Percentiles rank a stretch among this genome's conserved stretches.
Evolutionary conservation across 169 alveolate species (phyloP).

Genomic region (Miamiensis avidus): DNA sequence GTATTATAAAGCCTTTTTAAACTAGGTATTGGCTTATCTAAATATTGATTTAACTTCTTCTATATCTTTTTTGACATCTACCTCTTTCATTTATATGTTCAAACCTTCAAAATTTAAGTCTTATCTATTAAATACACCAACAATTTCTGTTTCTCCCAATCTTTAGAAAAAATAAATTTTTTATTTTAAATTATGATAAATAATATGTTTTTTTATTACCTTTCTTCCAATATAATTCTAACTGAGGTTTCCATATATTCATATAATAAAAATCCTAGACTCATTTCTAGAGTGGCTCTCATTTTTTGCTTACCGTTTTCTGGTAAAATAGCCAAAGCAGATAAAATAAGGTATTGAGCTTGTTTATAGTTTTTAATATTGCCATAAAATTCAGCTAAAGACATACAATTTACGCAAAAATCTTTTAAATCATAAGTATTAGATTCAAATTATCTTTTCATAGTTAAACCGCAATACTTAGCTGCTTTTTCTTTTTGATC

Average conservation of each 20-base stretch:
- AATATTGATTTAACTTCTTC: slow-evolving; percentile 83
- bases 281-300: slow-evolving; percentile 79
- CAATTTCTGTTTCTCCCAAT: slow-evolving; percentile 43
- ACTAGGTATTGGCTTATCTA: slow-evolving; percentile 77
- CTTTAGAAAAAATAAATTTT: slow-evolving; percentile 15
- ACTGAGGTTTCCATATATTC: slow-evolving; percentile 34
- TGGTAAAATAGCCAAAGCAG: slow-evolving; percentile 80
- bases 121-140: slow-evolving; percentile 64
- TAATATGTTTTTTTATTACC: slow-evolving; percentile 16
- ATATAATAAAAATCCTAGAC: slow-evolving; percentile 63
- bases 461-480: slow-evolving; percentile 78
- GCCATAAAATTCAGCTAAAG: slow-evolving; percentile 81
- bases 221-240: slow-evolving; percentile 16
- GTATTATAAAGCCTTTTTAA: slow-evolving; percentile 75
- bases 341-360: slow-evolving; percentile 78
- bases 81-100: slow-evolving; percentile 58
- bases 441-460: slow-evolving; percentile 78
- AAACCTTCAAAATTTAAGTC: slow-evolving; percentile 63
- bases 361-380: slow-evolving; percentile 70
- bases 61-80: slow-evolving; percentile 58
- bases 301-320: slow-evolving; percentile 55
- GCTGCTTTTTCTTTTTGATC: slow-evolving; percentile 84
- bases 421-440: slow-evolving; percentile 83
- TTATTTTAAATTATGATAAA: slow-evolving; percentile 49
- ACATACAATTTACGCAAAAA: slow-evolving; percentile 80